Conservation (phyloP, 805 yeast species). For the Candida morakotiae region DNA sequence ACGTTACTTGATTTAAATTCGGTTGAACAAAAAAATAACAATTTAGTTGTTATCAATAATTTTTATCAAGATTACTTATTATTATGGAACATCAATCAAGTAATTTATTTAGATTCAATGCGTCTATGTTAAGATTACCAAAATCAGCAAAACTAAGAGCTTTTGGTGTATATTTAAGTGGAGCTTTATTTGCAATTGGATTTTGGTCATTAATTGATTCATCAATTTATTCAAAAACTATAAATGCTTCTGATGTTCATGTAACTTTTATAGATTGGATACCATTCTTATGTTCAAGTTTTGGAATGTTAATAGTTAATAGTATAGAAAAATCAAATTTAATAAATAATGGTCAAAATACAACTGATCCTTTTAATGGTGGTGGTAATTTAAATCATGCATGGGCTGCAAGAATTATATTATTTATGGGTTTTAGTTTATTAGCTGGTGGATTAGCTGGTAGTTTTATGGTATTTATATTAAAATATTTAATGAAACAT, state of each 20-base stretch:
- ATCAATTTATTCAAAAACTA: slow-evolving; percentile 77
- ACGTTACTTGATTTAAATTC: neutral
- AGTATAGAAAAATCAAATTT: slow-evolving; percentile 66
- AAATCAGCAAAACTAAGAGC: slow-evolving; percentile 68
- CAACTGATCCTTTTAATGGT: slow-evolving; percentile 32
- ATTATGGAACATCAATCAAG: slow-evolving; percentile 15
- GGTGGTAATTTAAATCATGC: slow-evolving; percentile 51
- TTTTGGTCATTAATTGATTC: slow-evolving; percentile 90
- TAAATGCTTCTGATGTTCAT: slow-evolving; percentile 82
- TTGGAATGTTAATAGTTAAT: slow-evolving; percentile 84
- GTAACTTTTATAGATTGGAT: slow-evolving; percentile 94
- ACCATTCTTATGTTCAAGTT: slow-evolving; percentile 80
- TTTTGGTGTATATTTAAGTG: slow-evolving; percentile 72
- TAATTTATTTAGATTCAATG: slow-evolving; percentile 60
- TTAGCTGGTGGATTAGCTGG: slow-evolving; percentile 95
- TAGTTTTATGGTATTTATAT: slow-evolving; percentile 78
- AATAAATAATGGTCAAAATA: slow-evolving; percentile 33
- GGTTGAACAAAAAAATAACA: neutral
- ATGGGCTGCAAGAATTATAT: slow-evolving; percentile 90
- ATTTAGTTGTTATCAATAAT: neutral
- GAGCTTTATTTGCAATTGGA: slow-evolving; percentile 77
- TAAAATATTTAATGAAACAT: slow-evolving; percentile 78
- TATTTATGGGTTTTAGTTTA: slow-evolving; percentile 88
- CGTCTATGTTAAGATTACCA: slow-evolving; percentile 54
- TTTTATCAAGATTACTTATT: neutral